phyloP scores from a whole-genome alignment of 106 monocot genomes.

The Apostasia ramifera region DNA sequence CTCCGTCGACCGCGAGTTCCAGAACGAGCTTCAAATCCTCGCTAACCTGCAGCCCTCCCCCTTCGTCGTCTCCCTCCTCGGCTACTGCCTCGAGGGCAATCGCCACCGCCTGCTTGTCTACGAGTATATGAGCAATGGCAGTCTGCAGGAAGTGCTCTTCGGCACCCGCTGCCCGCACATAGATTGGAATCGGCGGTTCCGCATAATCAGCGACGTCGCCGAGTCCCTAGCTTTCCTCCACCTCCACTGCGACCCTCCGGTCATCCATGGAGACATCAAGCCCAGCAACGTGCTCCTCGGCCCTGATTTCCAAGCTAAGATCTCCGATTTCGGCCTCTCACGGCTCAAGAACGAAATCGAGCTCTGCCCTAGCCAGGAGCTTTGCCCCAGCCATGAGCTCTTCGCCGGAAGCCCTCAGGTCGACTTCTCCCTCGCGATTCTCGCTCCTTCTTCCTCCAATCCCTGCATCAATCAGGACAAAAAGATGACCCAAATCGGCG shows the following conservation, averaged over 20 bases:
- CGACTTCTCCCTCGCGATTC: slow-evolving; percentile 12
- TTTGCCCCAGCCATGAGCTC: neutral
- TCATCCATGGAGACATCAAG: slow-evolving; percentile 89
- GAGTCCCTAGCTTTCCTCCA: slow-evolving; percentile 54
- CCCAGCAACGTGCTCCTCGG: slow-evolving; percentile 79
- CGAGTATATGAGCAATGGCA: slow-evolving; percentile 48
- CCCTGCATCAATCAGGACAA: neutral
- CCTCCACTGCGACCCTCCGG: slow-evolving; percentile 61
- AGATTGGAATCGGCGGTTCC: slow-evolving; percentile 33
- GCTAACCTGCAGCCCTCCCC: slow-evolving; percentile 33
- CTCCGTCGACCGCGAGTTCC: slow-evolving; percentile 24
- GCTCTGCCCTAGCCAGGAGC: slow-evolving; percentile 21
- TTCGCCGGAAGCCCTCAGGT: neutral
- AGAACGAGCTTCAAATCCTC: slow-evolving; percentile 42
- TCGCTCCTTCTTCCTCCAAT: slow-evolving; percentile 10
- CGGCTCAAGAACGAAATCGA: slow-evolving; percentile 40
- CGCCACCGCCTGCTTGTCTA: slow-evolving; percentile 37
- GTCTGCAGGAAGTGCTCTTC: slow-evolving; percentile 55
- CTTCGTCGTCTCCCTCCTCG: slow-evolving; percentile 50
- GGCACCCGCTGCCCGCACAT: neutral
- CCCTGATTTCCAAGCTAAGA: slow-evolving; percentile 50
- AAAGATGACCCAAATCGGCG: neutral
- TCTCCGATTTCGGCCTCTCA: slow-evolving; percentile 74
- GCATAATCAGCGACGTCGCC: slow-evolving; percentile 51
- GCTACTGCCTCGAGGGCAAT: slow-evolving; percentile 36